Base-by-base conservation (phyloP, 75 land plant genomes). In the Azolla pinnata region DNA sequence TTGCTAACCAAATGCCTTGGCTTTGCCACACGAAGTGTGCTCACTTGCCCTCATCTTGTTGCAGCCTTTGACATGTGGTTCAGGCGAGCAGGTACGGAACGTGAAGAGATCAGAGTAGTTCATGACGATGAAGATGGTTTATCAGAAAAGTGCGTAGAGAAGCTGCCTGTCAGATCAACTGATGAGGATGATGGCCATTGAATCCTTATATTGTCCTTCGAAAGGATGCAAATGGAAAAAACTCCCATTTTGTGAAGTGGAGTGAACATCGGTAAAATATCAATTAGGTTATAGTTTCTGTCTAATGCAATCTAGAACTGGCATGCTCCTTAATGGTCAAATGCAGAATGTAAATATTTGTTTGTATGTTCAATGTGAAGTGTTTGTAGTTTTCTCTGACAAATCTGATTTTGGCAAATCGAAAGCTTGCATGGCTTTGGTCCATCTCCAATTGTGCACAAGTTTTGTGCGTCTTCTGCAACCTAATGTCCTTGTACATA, bases 1-100 rank as follows among this genome's bases (percentile, higher is more conserved):
- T 62, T 87, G 52, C 54, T 87, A 56, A 84, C 85, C 57, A 83
- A 84, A 38, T 90, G 92, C 73, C 77, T 90, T 2, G 70, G 83
- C 72, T 87, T 87, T 61, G 78, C 91, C 2, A 80, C 97, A 48
- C 73, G 85, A 28, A 76, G 81, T 54, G 67, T 75, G 29, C 87
- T 83, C 1, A 87, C 86, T 60, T 83, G 90, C 51, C 72, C 81
- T 31, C 92, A 87, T 69, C 65, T 87, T 20, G 56, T 80, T 32
- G 28, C 56, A 2, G 97, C 92, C 20, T 90, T 90, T 59, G 72
- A 77, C 53, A 81, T 79, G 18, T 87, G 90, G 90, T 87, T 87
- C 55, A 63, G 77, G 12, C 75, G 90, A 19, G 83, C 87, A 31
- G 67, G 69, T 31, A 62, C 48, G 17, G 56, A 46, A n/a, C n/a